A percentile compares a stretch with the other conserved stretches of the same genome.
Evolutionary conservation across 176 grass and related monocot genomes (phyloP).

Genomic region (Rhynchospora breviuscula): DNA sequence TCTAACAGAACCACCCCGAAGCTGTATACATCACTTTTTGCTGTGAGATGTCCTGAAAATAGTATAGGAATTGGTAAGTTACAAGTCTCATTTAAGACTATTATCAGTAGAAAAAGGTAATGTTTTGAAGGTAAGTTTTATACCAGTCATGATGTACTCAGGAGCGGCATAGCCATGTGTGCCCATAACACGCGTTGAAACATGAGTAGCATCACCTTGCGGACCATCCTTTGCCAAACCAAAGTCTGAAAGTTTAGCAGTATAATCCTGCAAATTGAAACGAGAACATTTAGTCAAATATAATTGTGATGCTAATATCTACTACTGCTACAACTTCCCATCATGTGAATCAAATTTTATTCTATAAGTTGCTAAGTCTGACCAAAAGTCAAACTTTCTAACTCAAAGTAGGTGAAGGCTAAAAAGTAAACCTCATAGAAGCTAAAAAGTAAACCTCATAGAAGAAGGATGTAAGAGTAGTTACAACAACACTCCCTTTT

Average conservation of each 20-base stretch:
- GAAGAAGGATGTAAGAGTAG: neutral
- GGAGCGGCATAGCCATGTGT: conserved; percentile 92
- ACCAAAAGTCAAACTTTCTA: neutral
- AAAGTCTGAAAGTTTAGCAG: conserved; percentile 89
- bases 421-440: conserved; percentile 2
- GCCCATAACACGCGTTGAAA: conserved; percentile 85
- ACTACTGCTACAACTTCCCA: neutral
- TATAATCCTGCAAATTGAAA: conserved; percentile 54
- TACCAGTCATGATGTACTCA: conserved; percentile 88
- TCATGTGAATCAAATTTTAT: neutral
- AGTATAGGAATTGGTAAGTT: neutral
- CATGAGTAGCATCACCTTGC: conserved; percentile 57
- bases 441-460: too few relatives aligned
- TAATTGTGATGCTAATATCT: neutral
- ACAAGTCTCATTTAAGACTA: neutral
- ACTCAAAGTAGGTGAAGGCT: conserved; percentile 12
- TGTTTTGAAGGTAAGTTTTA: neutral
- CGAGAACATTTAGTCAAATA: conserved; percentile 1
- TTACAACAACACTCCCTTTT: conserved; percentile 9
- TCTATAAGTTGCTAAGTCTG: neutral
- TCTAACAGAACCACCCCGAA: conserved; percentile 84
- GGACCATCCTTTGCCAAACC: conserved; percentile 80
- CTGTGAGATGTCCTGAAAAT: conserved; percentile 65
- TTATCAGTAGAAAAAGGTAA: neutral
- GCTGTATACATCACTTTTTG: conserved; percentile 92